A percentile compares a stretch with the other conserved stretches of the same genome.
Conservation (phyloP, 2,329 filamentous ascomycete species). For the Fusarium algeriense region DNA sequence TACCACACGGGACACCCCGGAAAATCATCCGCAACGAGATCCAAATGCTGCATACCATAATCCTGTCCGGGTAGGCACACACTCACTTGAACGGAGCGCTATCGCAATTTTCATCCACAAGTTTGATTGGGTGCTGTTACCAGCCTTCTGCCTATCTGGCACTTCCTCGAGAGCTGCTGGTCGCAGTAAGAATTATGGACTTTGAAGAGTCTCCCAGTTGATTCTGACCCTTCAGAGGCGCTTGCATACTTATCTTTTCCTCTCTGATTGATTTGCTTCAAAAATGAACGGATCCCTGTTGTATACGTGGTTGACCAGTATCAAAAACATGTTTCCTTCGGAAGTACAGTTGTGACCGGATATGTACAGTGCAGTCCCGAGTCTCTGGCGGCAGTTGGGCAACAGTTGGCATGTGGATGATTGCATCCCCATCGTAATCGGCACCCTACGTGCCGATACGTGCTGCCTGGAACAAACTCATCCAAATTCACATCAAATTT, state of each 20-base stretch:
- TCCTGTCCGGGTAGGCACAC: not conserved
- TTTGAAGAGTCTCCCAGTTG: constrained; percentile 25
- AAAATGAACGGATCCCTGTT: not conserved
- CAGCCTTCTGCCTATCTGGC: constrained; percentile 25
- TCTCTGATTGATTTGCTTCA: not conserved
- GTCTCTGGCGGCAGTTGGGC: constrained; percentile 31
- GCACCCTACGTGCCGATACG: constrained; percentile 8
- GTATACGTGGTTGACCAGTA: constrained; percentile 15
- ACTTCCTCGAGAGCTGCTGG: constrained; percentile 4
- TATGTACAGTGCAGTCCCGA: constrained; percentile 16
- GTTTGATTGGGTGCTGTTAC: constrained; percentile 19
- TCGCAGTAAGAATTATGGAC: constrained; percentile 19
- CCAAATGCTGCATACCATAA: not conserved
- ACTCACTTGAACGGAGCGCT: not conserved
- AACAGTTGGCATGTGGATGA: constrained; percentile 43
- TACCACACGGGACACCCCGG: constrained; percentile 14
- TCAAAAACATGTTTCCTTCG: constrained; percentile 38
- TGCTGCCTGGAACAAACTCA: not conserved
- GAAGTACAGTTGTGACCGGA: not conserved
- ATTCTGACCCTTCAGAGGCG: constrained; percentile 6
- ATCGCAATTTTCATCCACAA: constrained; percentile 19
- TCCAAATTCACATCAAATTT: not conserved
- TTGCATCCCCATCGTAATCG: constrained; percentile 31
- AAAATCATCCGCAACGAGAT: constrained; percentile 18
- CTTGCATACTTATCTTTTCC: not conserved